Evolutionary conservation across 495 filamentous ascomycete genomes (phyloP), one percentile per base, ranked within the genome.

Genomic region (Lepidopterella palustris): DNA sequence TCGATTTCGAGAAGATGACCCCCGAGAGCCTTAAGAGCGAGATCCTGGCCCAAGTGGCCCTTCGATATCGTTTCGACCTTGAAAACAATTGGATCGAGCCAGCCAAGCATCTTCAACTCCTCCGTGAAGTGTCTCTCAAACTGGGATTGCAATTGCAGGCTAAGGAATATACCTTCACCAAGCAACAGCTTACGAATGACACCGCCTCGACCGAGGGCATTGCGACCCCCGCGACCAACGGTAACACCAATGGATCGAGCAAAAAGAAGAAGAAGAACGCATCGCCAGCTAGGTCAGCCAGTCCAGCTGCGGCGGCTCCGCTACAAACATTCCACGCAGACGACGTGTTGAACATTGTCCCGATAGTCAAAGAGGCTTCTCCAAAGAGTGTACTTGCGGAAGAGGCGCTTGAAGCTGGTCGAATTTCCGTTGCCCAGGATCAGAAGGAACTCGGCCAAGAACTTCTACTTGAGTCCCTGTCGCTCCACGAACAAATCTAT

Each of bases 401-500:
- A 72, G 95, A 99, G 71, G 91, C 95, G 25, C 76, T 97, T 54
- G 95, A 97, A 73, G 95, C 90, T 51, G 95, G 93, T 20, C 87
- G 91, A 35, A 92, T 97, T 67, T 96, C 92, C 39, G 85, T 99
- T 68, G 84, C 89, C 72, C 92, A 97, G 70, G 87, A 90, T 69
- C 88, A 97, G 76, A 91, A 92, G 76, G 92, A 96, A 72, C 81
- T 97, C 49, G 95, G 95, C 53, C 92, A 96, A 76, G 93, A 97
- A 71, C 83, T 99, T 52, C 82, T 99, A 35, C 78, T 97, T 47
- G 95, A 99, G 71, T 96, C 91, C 21, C 79, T 99, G 60, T 95
- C 93, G 48, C 80, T 99, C 28, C 90, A 99, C 68, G 95, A 99
- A 76, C 95, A 99, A 74, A 97, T 99, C 68, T 99, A 99, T 68